A percentile compares a stretch with the other conserved stretches of the same genome.
Conservation (phyloP, 305 asterid genomes). For the Solanum aculeatissimum region DNA sequence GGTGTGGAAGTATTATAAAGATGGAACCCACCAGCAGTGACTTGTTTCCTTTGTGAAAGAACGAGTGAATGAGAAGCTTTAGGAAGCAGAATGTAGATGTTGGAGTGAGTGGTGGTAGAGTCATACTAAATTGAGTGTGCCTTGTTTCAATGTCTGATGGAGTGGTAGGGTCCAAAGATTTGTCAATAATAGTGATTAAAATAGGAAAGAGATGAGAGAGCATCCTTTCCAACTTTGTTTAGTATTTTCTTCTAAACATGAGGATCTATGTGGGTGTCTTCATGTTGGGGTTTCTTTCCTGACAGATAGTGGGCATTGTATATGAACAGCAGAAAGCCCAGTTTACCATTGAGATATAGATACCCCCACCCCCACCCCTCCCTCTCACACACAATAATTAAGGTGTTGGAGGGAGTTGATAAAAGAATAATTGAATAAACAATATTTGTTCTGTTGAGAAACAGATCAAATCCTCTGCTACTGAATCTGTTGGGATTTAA, state of each 20-base stretch:
- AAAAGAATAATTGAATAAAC: background rate
- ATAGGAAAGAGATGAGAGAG: conserved; percentile 18
- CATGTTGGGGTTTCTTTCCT: conserved; percentile 31
- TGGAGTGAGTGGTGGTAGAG: conserved; percentile 38
- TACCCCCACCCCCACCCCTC: background rate
- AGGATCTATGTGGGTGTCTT: conserved; percentile 46
- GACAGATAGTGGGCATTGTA: conserved; percentile 17
- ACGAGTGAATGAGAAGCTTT: conserved; percentile 30
- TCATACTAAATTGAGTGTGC: conserved; percentile 21
- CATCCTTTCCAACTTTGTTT: conserved; percentile 26
- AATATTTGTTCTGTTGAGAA: background rate
- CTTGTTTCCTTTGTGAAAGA: conserved; percentile 25
- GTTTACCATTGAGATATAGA: background rate
- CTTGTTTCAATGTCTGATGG: conserved; percentile 11
- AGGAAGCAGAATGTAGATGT: conserved; percentile 29
- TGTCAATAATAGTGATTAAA: conserved; percentile 43
- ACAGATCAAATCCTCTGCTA: background rate
- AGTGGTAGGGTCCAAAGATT: conserved; percentile 47
- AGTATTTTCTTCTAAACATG: conserved; percentile 32
- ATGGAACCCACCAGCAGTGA: conserved; percentile 36
- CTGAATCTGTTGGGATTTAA: background rate
- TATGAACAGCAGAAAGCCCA: conserved; percentile 6
- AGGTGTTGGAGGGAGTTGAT: background rate
- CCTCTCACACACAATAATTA: background rate
- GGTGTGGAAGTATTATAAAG: conserved; percentile 23